Percentiles rank a stretch among this genome's conserved stretches.
Conservation (phyloP, 768 basidiomycete species). For the Boletus reticulatus region DNA sequence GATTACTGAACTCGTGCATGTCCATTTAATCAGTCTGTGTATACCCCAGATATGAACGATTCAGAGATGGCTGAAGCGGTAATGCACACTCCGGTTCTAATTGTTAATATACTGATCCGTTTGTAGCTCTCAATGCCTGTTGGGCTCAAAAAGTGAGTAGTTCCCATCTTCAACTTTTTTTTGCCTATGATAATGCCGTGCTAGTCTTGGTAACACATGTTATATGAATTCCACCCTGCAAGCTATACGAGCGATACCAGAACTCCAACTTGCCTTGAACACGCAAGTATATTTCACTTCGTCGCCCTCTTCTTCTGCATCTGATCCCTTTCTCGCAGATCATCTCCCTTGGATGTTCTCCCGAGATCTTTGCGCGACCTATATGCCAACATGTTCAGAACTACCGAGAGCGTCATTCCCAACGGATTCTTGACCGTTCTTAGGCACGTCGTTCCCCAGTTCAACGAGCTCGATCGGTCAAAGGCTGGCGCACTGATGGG, state of each 20-base stretch:
- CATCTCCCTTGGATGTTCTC: slow-evolving; percentile 41
- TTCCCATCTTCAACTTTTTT: background rate
- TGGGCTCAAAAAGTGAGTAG: slow-evolving; percentile 69
- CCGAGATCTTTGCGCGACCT: slow-evolving; percentile 61
- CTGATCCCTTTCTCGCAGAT: slow-evolving; percentile 17
- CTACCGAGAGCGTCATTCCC: slow-evolving; percentile 76
- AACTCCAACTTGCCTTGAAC: slow-evolving; percentile 71
- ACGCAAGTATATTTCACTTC: slow-evolving; percentile 39
- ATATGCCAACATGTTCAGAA: slow-evolving; percentile 69
- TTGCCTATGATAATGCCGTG: background rate
- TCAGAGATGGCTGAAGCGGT: slow-evolving; percentile 77
- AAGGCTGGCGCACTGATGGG: slow-evolving; percentile 39
- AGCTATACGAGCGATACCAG: slow-evolving; percentile 89
- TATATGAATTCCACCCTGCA: slow-evolving; percentile 98
- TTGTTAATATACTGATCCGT: background rate
- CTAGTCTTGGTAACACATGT: slow-evolving; percentile 89
- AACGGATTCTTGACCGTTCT: slow-evolving; percentile 63
- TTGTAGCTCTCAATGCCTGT: slow-evolving; percentile 73
- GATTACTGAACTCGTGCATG: background rate
- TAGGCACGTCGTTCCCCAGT: slow-evolving; percentile 84
- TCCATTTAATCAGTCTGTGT: slow-evolving; percentile 14
- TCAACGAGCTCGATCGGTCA: slow-evolving; percentile 67
- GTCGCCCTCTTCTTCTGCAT: background rate
- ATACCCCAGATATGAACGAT: slow-evolving; percentile 76
- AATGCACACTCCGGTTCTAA: slow-evolving; percentile 20